Base-by-base conservation (phyloP, 2,329 filamentous ascomycete species). In the Ophiostoma populinum region DNA sequence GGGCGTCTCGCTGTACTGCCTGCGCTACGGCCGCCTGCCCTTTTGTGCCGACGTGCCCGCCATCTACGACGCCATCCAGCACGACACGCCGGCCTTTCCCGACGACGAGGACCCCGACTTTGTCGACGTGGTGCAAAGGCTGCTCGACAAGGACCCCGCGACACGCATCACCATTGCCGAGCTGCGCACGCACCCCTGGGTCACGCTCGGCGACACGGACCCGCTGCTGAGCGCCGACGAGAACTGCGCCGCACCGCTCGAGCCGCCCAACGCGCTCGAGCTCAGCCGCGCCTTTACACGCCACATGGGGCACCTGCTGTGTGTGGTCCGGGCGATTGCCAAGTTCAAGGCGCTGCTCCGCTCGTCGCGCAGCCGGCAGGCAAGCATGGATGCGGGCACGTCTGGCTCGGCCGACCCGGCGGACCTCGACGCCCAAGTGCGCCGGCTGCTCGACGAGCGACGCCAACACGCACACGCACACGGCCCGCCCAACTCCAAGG, bases 1-100 rank as follows among this genome's bases (percentile, higher is more conserved):
- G 87, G 90, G 90, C 6, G 77, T 94, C 7, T 92, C 86, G 2
- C 62, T 98, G 3, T 95, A 87, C 52, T 98, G 90, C 52, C 65
- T 98, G 25, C 75, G 80, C 41, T 95, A 92, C 48, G 90, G 90
- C 21, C 66, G 62, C 33, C 77, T 98, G 41, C 90, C 90, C 0
- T 98, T 95, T 49, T 70, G 77, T 37, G 62, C 70, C 6, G 75
- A 73, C 13, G 74, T 94, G 40, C 62, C 94, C 37, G 86, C 93
- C 34, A 70, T 95, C 42, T 95, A 92, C 51, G 76, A 92, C 40
- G 74, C 83, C 5, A 95, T 98, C 55, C 78, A 78, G 44, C 69
- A 64, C 20, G 77, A 92, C 26, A 55, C 70, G 4, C 55, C 78
- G 1, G 53, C 64, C 12, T 59, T 87, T 17, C 71, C 75, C 0